Percentiles rank a stretch among this genome's conserved stretches.
These are phyloP conservation scores for Epichloe sp. DNA, from an alignment of 2,329 filamentous ascomycete genomes.

Conservation along the genomic window DNA sequence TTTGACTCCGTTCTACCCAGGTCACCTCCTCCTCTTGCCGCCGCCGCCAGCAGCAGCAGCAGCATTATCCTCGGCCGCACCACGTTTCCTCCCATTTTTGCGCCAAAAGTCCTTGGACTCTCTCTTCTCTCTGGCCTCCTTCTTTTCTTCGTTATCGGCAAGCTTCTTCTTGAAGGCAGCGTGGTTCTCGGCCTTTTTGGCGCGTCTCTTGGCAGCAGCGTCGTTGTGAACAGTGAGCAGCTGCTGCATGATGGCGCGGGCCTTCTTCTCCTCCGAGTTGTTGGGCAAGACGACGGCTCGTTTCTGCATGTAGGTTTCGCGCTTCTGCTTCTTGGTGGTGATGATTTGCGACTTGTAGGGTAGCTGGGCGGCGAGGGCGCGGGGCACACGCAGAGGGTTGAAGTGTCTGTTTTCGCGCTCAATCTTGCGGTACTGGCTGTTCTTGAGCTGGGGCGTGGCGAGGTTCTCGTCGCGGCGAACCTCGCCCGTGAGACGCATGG, in stretches of 20 bases:
- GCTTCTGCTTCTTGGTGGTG: conserved; percentile 65
- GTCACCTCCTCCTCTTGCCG: conserved; percentile 22
- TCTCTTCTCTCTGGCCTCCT: conserved; percentile 71
- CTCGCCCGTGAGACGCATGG: conserved; percentile 89
- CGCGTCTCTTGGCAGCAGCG: conserved; percentile 68
- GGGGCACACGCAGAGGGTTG: conserved; percentile 66
- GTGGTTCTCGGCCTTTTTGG: conserved; percentile 83
- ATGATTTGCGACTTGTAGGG: conserved; percentile 90
- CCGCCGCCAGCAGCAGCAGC: conserved; percentile 22
- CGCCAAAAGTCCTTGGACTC: conserved; percentile 91
- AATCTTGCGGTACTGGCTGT: conserved; percentile 68
- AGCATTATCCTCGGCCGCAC: conserved; percentile 27
- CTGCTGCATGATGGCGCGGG: conserved; percentile 82
- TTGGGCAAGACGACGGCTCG: conserved; percentile 75
- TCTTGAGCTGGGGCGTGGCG: conserved; percentile 64
- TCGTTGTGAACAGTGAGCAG: conserved; percentile 83
- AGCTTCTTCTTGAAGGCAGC: conserved; percentile 73
- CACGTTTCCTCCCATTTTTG: conserved; percentile 66
- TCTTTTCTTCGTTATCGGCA: conserved; percentile 71
- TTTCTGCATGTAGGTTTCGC: conserved; percentile 85
- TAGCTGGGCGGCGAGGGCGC: conserved; percentile 66
- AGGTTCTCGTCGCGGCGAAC: conserved; percentile 67
- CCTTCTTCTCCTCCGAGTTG: conserved; percentile 77
- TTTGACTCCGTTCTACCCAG: neutral
- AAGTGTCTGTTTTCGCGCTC: conserved; percentile 60